These are phyloP conservation scores for Salix exigua DNA, from an alignment of 345 rosid genomes.

Conservation along the genomic window DNA sequence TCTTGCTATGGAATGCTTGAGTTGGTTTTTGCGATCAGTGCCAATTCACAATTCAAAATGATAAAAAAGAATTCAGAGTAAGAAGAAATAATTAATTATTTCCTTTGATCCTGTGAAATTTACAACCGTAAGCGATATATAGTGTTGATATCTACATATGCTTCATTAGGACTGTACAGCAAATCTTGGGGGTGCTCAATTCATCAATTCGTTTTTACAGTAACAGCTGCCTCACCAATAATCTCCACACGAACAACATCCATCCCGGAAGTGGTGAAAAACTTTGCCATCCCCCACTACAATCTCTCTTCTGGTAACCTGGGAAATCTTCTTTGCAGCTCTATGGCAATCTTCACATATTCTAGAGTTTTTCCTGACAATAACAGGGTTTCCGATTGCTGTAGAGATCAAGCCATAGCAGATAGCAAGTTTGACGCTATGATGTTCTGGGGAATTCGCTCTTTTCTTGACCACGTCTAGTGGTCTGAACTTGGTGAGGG, in stretches of 20 bases:
- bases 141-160: no score
- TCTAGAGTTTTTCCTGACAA: conserved; percentile 58
- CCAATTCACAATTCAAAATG: no score
- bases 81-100: no score
- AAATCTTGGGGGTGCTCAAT: not conserved
- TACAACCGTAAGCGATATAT: no score
- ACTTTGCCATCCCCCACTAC: conserved; percentile 50
- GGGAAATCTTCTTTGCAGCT: conserved; percentile 48
- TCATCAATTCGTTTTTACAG: not conserved
- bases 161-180: not conserved
- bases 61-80: no score
- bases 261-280: conserved; percentile 61
- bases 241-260: conserved; percentile 50
- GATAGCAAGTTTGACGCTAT: conserved; percentile 56
- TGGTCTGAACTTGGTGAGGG: conserved; percentile 38
- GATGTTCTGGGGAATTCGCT: conserved; percentile 39
- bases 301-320: conserved; percentile 47
- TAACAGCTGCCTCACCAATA: conserved; percentile 37
- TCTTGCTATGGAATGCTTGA: no score
- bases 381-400: conserved; percentile 38
- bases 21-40: no score
- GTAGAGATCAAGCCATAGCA: conserved; percentile 61
- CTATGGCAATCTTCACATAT: conserved; percentile 65
- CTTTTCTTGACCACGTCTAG: conserved; percentile 26
- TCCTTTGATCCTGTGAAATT: no score